Evolutionary conservation across 2,329 filamentous ascomycete species (phyloP).

Genomic region (Coleophoma cylindrospora): DNA sequence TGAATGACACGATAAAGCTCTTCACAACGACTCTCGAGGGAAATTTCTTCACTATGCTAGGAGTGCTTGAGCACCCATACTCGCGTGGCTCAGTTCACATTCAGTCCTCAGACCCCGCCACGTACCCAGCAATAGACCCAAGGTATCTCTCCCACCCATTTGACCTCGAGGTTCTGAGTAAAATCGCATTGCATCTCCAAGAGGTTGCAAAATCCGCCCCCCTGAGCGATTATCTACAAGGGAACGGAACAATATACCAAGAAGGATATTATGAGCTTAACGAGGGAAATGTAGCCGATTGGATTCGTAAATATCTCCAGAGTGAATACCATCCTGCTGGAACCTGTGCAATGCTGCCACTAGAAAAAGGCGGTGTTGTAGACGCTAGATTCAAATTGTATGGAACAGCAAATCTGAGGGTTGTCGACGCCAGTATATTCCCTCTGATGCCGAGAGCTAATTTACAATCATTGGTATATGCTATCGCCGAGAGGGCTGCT

Average conservation of each 20-base stretch:
- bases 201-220: conserved; percentile 26
- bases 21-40: conserved; percentile 7
- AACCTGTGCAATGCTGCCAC: conserved; percentile 9
- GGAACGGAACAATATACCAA: conserved; percentile 27
- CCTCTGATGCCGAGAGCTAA: conserved; percentile 12
- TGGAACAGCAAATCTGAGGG: conserved; percentile 9
- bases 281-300: conserved; percentile 12
- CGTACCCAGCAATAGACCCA: conserved; percentile 33
- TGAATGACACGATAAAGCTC: background rate
- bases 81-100: conserved; percentile 36
- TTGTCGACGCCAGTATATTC: conserved; percentile 18
- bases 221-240: conserved; percentile 26
- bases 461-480: conserved; percentile 13
- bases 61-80: conserved; percentile 42
- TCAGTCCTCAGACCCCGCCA: conserved; percentile 26
- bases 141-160: conserved; percentile 35
- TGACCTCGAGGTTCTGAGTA: conserved; percentile 33
- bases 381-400: conserved; percentile 8
- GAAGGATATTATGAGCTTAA: conserved; percentile 31
- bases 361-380: conserved; percentile 6
- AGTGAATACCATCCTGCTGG: conserved; percentile 5
- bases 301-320: background rate
- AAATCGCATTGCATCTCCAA: conserved; percentile 28
- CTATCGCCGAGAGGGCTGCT: conserved; percentile 16
- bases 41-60: conserved; percentile 46